Evolutionary conservation across 768 basidiomycete genomes (phyloP), one percentile per base, ranked within the genome.

Genomic region (Trametes cingulata): DNA sequence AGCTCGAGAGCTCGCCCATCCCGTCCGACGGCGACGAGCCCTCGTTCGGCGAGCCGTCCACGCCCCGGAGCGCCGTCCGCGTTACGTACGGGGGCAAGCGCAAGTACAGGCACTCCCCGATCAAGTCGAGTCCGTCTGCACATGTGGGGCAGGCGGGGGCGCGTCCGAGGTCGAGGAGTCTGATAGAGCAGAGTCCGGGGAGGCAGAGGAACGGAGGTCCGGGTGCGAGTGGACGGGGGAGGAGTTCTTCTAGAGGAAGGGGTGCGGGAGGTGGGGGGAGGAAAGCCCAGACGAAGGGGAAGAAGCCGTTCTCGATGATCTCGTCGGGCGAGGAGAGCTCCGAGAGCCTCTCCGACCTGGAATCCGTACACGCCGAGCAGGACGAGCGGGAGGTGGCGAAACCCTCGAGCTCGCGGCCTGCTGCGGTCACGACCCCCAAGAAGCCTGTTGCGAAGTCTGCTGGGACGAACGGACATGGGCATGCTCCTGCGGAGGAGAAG

Each of bases 1-100:
- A 71, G 59, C 60, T 68, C 22, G 55, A 61, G 27, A 68, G 65
- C 37, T 69, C 69, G 8, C 63, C 65, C 10, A 45, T 51, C n/a
- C 51, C 46, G 29, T 58, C 65, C 8, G 67, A 65, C 13, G 56
- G 33, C 25, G 70, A 66, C 22, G 25, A 41, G 42, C 40, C 43
- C 15, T n/a, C 61, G 14, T 67, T 66, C 42, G 65, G 69, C n/a
- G 67, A 66, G 54, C 65, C 67, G 4, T 65, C 66, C 2, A 57
- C 55, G 19, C 46, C 52, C 24, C 64, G 47, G 56, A 56, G 60
- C 40, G 47, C 52, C 6, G 64, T 65, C 12, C 61, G 50, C 49
- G 13, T 62, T 13, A 67, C 67, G 5, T 68, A 66, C 47, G 60
- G 59, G 14, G 37, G 58, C 22, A 67, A 64, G 29, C 53, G 62